Base-by-base conservation (phyloP, 2,329 filamentous ascomycete species). In the Chaetomium strumarium region DNA sequence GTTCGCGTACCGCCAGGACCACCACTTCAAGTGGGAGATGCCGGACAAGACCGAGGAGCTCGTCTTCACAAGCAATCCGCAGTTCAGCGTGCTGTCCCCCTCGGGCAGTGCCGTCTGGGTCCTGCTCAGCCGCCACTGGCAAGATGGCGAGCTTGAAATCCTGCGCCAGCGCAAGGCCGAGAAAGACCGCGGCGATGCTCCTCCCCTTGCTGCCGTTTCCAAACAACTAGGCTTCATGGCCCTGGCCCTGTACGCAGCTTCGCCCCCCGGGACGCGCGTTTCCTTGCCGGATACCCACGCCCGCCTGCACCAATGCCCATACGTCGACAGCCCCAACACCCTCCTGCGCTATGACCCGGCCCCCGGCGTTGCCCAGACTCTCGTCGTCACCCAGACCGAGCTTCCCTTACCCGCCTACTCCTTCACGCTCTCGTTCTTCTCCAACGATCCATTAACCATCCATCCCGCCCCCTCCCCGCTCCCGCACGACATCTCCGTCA, bases 311-410 rank as follows among this genome's bases (percentile, higher is more conserved):
- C 83, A 86, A 34, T 87, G 86, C 0, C 88, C 89, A n/a, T 96
- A 89, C 57, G 90, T 97, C 33, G 92, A 96, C 68, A 95, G 91
- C 2, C 90, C 90, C 1, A 95, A 97, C 67, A 95, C 88, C 0
- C 80, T 99, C 8, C 81, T 95, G 41, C 84, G 86, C 53, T 78
- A 95, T 55, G 79, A 88, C 29, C 76, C 72, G 3, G 67, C 68
- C 19, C 67, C 69, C 5, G 67, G 66, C 40, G 66, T 66, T 7
- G 60, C 67, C 1, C 78, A 79, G 59, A 80, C 77, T 1, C 72
- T 88, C 9, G 85, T 88, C 62, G 51, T 67, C 61, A 31, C 70
- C 2, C 86, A 95, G 62, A 85, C 95, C 62, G 84, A 86, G 36
- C 77, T 97, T 5, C 85, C 88, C 1, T 72, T 86, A 3, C 76